Percentiles rank a stretch among this genome's conserved stretches.
These are phyloP conservation scores for Daphne laureola DNA, from an alignment of 441 rosid genomes.

Conservation along the genomic window DNA sequence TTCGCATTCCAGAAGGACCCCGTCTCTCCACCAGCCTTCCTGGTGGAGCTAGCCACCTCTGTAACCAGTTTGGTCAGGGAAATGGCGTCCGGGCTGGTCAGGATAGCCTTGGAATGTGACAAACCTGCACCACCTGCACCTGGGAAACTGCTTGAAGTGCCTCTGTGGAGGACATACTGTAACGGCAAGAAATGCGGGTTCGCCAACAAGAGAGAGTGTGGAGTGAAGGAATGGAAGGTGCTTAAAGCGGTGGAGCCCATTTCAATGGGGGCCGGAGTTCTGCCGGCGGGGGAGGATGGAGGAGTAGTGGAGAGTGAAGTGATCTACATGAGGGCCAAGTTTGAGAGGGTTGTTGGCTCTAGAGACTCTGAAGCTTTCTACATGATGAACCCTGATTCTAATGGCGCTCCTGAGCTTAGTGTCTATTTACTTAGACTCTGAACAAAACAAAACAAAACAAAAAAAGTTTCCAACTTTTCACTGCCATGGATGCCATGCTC, in stretches of 20 bases:
- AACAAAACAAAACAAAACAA: too few relatives aligned
- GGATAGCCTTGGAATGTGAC: constrained; percentile 89
- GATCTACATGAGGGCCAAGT: constrained; percentile 96
- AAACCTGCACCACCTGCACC: constrained; percentile 31
- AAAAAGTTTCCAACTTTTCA: neutral
- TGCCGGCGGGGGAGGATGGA: constrained; percentile 37
- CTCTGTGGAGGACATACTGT: constrained; percentile 86
- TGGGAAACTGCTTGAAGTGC: constrained; percentile 72
- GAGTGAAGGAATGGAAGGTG: constrained; percentile 60
- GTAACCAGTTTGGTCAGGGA: constrained; percentile 73
- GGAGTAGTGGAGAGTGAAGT: constrained; percentile 59
- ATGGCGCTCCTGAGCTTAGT: constrained; percentile 97
- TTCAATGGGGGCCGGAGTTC: constrained; percentile 96
- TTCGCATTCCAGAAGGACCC: constrained; percentile 83
- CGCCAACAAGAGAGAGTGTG: constrained; percentile 69
- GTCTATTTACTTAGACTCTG: constrained; percentile 81
- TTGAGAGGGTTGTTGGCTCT: constrained; percentile 87
- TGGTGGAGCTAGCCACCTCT: constrained; percentile 83
- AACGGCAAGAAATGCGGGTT: constrained; percentile 87
- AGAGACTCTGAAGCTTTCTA: constrained; percentile 98
- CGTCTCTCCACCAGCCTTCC: constrained; percentile 65
- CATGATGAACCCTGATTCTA: constrained; percentile 98
- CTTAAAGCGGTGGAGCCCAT: constrained; percentile 81
- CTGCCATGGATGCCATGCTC: constrained; percentile 7
- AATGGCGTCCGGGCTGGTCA: constrained; percentile 92